Percentiles rank a stretch among this genome's conserved stretches.
Conservation (phyloP, 2,329 filamentous ascomycete species). For the Chaetomium olivaceum region DNA sequence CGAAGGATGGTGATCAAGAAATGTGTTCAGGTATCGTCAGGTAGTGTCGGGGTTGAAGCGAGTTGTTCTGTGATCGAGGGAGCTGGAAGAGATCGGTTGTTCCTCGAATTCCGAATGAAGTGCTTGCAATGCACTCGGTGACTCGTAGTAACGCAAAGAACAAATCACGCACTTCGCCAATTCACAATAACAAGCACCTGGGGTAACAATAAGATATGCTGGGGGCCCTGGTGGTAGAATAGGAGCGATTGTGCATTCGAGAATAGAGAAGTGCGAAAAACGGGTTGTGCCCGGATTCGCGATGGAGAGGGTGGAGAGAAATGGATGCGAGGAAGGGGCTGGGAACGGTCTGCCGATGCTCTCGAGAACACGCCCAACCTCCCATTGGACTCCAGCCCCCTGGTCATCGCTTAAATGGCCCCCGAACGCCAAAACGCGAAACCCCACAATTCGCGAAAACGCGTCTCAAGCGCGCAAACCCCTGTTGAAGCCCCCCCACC, state of each 20-base stretch:
- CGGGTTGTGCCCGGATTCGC: constrained; percentile 14
- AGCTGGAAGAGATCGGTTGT: constrained; percentile 2
- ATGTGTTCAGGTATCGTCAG: no score
- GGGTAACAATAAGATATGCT: constrained; percentile 25
- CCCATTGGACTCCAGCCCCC: constrained; percentile 24
- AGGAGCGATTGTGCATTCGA: background rate
- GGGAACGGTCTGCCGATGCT: constrained; percentile 27
- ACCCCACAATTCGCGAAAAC: constrained; percentile 25
- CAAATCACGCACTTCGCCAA: constrained; percentile 26
- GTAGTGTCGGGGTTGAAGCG: background rate
- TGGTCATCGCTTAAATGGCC: constrained; percentile 22
- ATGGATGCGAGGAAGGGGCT: constrained; percentile 30
- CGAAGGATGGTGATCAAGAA: background rate
- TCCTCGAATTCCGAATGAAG: background rate
- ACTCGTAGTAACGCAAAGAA: constrained; percentile 3
- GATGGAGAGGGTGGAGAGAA: constrained; percentile 24
- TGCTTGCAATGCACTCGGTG: background rate
- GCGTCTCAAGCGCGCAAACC: constrained; percentile 19
- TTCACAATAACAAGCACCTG: constrained; percentile 13
- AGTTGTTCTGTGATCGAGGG: constrained; percentile 7
- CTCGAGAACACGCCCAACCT: constrained; percentile 27
- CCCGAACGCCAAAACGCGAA: constrained; percentile 29
- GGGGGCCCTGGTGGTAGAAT: constrained; percentile 11
- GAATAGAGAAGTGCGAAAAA: constrained; percentile 8
- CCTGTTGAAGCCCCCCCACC: constrained; percentile 5